Conservation (phyloP, 2,329 filamentous ascomycete genomes). For the Podosphaera xanthii region DNA sequence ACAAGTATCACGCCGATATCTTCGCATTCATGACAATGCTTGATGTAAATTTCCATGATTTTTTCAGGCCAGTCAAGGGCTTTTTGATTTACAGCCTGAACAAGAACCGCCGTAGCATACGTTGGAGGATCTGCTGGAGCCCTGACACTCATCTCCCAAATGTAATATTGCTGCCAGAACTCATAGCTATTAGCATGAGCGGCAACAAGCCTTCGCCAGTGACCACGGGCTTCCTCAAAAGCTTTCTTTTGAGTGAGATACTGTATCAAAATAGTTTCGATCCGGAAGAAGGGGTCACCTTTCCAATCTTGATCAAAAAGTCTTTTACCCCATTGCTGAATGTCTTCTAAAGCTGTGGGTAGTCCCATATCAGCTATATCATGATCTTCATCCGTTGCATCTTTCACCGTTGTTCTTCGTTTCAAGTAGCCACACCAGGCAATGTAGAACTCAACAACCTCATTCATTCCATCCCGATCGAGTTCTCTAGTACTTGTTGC, state of each 20-base stretch:
- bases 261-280: constrained; percentile 81
- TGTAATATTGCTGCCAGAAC: constrained; percentile 84
- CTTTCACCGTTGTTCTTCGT: constrained; percentile 54
- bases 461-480: constrained; percentile 66
- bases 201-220: constrained; percentile 51
- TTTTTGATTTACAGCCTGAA: constrained; percentile 39
- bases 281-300: constrained; percentile 70
- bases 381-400: constrained; percentile 56
- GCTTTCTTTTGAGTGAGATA: constrained; percentile 70
- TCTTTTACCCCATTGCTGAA: constrained; percentile 50
- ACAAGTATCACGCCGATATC: constrained; percentile 49
- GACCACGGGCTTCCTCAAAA: constrained; percentile 49
- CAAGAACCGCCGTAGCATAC: constrained; percentile 53
- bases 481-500: constrained; percentile 72
- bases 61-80: constrained; percentile 57
- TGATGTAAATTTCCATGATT: constrained; percentile 48
- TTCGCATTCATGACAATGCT: constrained; percentile 81
- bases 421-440: constrained; percentile 91
- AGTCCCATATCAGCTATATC: constrained; percentile 84
- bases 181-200: constrained; percentile 59
- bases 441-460: constrained; percentile 74
- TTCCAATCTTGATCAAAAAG: constrained; percentile 54
- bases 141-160: constrained; percentile 55
- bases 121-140: constrained; percentile 27
- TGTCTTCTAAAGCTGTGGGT: constrained; percentile 63